These are phyloP conservation scores for Dothistroma pini DNA, from an alignment of 2,329 filamentous ascomycete species.

Conservation along the genomic window DNA sequence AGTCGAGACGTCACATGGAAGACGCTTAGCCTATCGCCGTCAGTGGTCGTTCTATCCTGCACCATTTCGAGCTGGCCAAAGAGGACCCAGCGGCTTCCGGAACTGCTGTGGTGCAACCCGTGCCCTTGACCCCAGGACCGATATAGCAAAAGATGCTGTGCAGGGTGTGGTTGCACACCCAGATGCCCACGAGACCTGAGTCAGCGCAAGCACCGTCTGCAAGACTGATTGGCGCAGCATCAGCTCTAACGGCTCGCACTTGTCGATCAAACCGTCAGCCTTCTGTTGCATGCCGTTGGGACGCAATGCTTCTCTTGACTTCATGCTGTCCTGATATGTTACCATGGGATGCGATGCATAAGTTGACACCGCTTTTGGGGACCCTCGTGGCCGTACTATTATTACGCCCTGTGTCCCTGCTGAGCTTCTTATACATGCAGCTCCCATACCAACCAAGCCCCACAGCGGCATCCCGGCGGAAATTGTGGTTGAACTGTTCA, in stretches of 20 bases:
- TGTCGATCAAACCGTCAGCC: conserved; percentile 11
- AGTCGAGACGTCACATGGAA: conserved; percentile 1
- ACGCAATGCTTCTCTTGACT: conserved; percentile 19
- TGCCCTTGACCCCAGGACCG: conserved; percentile 5
- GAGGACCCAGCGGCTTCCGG: conserved; percentile 8
- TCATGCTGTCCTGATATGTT: conserved; percentile 10
- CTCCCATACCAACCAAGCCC: not conserved
- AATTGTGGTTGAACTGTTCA: not conserved
- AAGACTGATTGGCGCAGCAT: conserved; percentile 13
- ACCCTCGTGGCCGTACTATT: not conserved
- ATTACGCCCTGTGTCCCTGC: not conserved
- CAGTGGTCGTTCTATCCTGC: conserved; percentile 1
- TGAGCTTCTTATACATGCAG: not conserved
- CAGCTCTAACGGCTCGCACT: conserved; percentile 8
- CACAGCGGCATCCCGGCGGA: not conserved
- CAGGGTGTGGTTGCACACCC: conserved; percentile 7
- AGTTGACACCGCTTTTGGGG: not conserved
- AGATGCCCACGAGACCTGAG: conserved; percentile 19
- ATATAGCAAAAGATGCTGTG: not conserved
- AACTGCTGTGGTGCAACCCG: conserved; percentile 9
- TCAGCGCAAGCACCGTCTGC: conserved; percentile 9
- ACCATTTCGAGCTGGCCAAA: conserved; percentile 3
- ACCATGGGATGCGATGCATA: conserved; percentile 11
- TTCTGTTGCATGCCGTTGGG: conserved; percentile 14
- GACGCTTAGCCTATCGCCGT: conserved; percentile 3